Evolutionary conservation across 2,329 filamentous ascomycete species (phyloP), one percentile per base, ranked within the genome.

Genomic region (Xylaria hypoxylon): DNA sequence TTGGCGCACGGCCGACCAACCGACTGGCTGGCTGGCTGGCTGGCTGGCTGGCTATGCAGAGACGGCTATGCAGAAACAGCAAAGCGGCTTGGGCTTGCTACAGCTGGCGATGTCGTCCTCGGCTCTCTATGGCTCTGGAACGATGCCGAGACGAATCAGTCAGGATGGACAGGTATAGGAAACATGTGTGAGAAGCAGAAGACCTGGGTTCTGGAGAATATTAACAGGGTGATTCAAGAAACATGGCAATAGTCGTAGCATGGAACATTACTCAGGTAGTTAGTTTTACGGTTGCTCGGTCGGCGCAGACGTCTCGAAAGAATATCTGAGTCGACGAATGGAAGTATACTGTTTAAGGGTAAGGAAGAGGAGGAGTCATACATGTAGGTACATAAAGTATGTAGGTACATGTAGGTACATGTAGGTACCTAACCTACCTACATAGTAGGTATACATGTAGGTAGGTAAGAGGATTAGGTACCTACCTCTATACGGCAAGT

Each of bases 51-150:
- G 5, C 22, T 33, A 53, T 24, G 59, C 28, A 52, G 42, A 51
- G 28, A 56, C 57, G 35, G 33, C 22, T 13, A 60, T 38, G 15
- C 26, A 44, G 40, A 48, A n/a, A 53, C 56, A 50, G 42, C 22
- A 11, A 60, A 35, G 15, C n/a, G 44, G 8, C 33, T 19, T 17
- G 17, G 67, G 53, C 51, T 57, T 52, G 50, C 42, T 65, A 48
- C 53, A 64, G 60, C 48, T 70, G 65, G 70, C 64, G 59, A 60
- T 26, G 11, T 40, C 35, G 51, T 26, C 35, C 51, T 42, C 17
- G 22, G 51, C 51, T 55, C 22, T 26, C 42, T 40, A 31, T 50
- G 35, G 58, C 65, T 66, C 62, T 68, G 62, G 64, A 71, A 71
- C 64, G 68, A 47, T 69, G 44, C 56, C 35, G 53, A 38, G 53